A percentile compares a stretch with the other conserved stretches of the same genome.
Conservation (phyloP, 805 yeast genomes). For the Metschnikowia corniflorae region DNA sequence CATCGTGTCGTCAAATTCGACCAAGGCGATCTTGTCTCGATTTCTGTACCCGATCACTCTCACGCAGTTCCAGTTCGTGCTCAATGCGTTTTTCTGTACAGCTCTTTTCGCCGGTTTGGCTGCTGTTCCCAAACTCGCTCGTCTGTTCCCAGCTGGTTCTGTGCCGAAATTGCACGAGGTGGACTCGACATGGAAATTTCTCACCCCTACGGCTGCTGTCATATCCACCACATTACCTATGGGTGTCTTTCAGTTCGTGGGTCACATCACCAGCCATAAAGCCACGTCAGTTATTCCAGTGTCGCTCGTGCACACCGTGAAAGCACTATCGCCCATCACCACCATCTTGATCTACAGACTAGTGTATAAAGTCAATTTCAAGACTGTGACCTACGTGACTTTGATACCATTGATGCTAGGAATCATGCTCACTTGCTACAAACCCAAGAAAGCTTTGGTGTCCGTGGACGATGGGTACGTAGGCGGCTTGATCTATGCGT, state of each 20-base stretch:
- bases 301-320: conserved; percentile 91
- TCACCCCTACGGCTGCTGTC: conserved; percentile 52
- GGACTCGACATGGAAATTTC: conserved; percentile 35
- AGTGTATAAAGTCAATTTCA: conserved; percentile 56
- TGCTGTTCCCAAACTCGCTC: conserved; percentile 21
- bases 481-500: conserved; percentile 48
- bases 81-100: conserved; percentile 63
- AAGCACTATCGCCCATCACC: conserved; percentile 84
- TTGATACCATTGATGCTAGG: conserved; percentile 77
- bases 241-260: conserved; percentile 91
- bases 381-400: conserved; percentile 67
- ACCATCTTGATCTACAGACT: conserved; percentile 78
- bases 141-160: conserved; percentile 16
- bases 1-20: conserved; percentile 75
- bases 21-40: conserved; percentile 67
- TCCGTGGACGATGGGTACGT: conserved; percentile 18
- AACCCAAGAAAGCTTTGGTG: conserved; percentile 33
- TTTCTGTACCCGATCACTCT: conserved; percentile 84
- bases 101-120: conserved; percentile 38
- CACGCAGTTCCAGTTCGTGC: conserved; percentile 80
- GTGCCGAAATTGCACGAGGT: conserved; percentile 19
- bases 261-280: conserved; percentile 87
- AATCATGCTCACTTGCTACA: conserved; percentile 73
- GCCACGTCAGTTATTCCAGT: conserved; percentile 93
- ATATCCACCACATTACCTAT: conserved; percentile 78